These are phyloP conservation scores for Colletotrichum tropicicola DNA, from an alignment of 2,329 filamentous ascomycete genomes.

Conservation along the genomic window DNA sequence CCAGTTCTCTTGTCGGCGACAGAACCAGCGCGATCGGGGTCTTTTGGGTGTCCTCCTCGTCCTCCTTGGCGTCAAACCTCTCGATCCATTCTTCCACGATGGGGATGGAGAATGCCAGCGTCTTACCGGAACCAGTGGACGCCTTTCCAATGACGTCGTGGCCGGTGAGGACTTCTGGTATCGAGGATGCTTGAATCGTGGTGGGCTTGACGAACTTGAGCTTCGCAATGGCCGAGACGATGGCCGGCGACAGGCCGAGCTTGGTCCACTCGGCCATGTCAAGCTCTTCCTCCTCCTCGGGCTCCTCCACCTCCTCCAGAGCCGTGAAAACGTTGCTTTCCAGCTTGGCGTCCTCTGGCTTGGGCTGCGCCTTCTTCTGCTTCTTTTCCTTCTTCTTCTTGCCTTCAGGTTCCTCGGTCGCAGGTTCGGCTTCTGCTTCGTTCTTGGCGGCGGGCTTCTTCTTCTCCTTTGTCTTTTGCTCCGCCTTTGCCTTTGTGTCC, in stretches of 20 bases:
- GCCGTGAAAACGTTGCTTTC: constrained; percentile 63
- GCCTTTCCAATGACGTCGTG: constrained; percentile 96
- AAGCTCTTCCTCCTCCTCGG: constrained; percentile 67
- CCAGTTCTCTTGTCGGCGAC: constrained; percentile 91
- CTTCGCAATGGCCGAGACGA: constrained; percentile 78
- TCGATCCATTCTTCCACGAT: constrained; percentile 87
- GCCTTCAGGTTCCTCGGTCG: constrained; percentile 31
- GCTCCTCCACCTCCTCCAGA: constrained; percentile 62
- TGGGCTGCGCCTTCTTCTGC: constrained; percentile 40
- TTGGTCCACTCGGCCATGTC: constrained; percentile 83
- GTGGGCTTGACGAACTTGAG: constrained; percentile 86
- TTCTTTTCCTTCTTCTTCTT: constrained; percentile 39
- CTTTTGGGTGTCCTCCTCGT: constrained; percentile 41
- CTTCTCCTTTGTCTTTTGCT: constrained; percentile 38
- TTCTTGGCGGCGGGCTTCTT: constrained; percentile 1
- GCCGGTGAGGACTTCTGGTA: constrained; percentile 83
- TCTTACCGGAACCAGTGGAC: constrained; percentile 96
- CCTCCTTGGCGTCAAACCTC: constrained; percentile 34
- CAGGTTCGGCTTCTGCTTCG: not conserved
- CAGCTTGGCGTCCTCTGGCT: constrained; percentile 49
- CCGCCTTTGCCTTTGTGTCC: constrained; percentile 40
- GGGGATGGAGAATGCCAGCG: constrained; percentile 91
- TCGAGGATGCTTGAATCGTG: constrained; percentile 79
- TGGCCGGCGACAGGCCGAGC: constrained; percentile 76
- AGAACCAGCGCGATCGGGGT: constrained; percentile 81